Evolutionary conservation across 2,329 filamentous ascomycete genomes (phyloP), one percentile per base, ranked within the genome.

Genomic region (Fusarium brachygibbosum): DNA sequence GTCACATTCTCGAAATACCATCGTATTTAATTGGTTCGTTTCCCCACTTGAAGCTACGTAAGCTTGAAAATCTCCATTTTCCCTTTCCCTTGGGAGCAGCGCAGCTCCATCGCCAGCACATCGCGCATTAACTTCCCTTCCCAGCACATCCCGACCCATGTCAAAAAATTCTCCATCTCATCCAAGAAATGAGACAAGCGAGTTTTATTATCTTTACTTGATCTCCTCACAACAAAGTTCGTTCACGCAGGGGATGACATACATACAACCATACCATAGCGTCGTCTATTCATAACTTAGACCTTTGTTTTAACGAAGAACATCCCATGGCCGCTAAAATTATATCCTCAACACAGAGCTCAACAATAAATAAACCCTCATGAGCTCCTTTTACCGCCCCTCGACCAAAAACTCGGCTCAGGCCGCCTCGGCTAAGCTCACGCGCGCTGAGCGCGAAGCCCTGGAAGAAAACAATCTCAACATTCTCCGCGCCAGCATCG

Each of bases 381-480:
- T 65, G 62, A 65, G 62, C 62, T 59, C 60, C 38, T 57, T 65
- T 21, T 65, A 65, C 52, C 45, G 62, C 57, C 62, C 62, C 31
- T 65, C 62, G 29, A 59, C 37, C 32, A 65, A 49, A 40, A 45
- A 44, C 37, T 25, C 62, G 48, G 62, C 62, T 31, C 45, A 59
- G 57, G 62, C 62, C 42, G 53, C 53, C 23, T 59, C 57, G 31
- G 60, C 62, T 31, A 65, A 59, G 62, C 62, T 65, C 38, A 59
- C 60, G 31, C 60, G 52, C 35, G 53, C 62, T 8, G 60, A 65
- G 40, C 60, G 62, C n/a, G 52, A 46, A 3, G 62, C 62, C 28
- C 62, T 46, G 10, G 60, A 65, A 14, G 62, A 65, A 17, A 63
- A 55, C 6, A 46, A 65, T 11, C 60, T 65, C 29, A 48, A 65